phyloP scores from a whole-genome alignment of 257 asterid genomes.

The Nicotiana obtusifolia region DNA sequence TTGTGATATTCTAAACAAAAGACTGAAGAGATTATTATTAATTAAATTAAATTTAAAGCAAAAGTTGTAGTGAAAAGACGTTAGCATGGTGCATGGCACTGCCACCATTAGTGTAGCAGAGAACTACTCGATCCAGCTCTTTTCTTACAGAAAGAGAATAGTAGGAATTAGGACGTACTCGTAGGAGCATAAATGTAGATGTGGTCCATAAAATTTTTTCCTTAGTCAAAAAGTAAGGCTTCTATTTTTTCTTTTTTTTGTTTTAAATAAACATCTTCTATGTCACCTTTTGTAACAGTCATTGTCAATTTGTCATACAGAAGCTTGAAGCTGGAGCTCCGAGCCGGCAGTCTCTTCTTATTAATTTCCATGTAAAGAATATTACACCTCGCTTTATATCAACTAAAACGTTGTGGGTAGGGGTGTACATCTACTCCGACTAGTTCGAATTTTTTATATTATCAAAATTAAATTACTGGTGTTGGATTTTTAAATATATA shows the following conservation, averaged over 20 bases:
- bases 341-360: too few relatives aligned
- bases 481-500: too few relatives aligned
- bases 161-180: neutral
- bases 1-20: neutral
- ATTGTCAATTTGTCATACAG: neutral
- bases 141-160: neutral
- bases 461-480: too few relatives aligned
- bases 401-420: too few relatives aligned
- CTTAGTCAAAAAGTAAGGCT: slow-evolving; percentile 1
- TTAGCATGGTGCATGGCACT: slow-evolving; percentile 8
- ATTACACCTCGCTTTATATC: too few relatives aligned
- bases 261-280: neutral
- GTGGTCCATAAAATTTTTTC: neutral
- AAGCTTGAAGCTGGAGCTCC: neutral
- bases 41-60: neutral
- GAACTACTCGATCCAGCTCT: neutral
- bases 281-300: neutral
- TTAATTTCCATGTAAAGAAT: too few relatives aligned
- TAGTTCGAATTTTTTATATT: too few relatives aligned
- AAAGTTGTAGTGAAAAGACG: slow-evolving; percentile 6
- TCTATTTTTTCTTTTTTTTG: neutral
- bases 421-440: too few relatives aligned
- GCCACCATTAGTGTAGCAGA: neutral
- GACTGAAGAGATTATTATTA: neutral
- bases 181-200: neutral